Percentiles rank a stretch among this genome's conserved stretches.
These are phyloP conservation scores for Psilocybe mexicana DNA, from an alignment of 1,284 basidiomycete genomes.

Conservation along the genomic window DNA sequence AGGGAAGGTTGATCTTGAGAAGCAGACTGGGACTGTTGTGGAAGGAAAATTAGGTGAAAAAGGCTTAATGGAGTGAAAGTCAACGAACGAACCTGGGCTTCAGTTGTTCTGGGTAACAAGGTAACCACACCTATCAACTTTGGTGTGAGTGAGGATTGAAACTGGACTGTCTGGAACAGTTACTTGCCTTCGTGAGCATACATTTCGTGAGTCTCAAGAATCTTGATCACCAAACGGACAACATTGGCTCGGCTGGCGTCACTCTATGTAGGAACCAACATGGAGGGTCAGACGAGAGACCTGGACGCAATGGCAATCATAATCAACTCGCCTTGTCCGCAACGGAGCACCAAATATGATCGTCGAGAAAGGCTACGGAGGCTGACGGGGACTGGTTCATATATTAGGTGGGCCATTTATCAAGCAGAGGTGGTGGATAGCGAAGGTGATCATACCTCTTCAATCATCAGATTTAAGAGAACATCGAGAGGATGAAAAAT, in stretches of 20 bases:
- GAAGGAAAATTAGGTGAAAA: too few species aligned
- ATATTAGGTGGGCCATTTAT: too few species aligned
- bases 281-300: too few species aligned
- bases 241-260: not conserved
- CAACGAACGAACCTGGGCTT: too few species aligned
- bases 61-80: too few species aligned
- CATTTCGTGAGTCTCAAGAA: not conserved
- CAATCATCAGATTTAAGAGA: not conserved
- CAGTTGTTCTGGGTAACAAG: not conserved
- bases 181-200: not conserved
- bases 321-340: not conserved
- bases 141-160: not conserved
- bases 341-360: conserved; percentile 1
- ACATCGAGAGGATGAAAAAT: conserved; percentile 6
- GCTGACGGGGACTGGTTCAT: not conserved
- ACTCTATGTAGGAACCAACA: too few species aligned
- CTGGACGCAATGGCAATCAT: too few species aligned
- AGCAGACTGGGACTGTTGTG: too few species aligned
- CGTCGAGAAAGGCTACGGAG: conserved; percentile 3
- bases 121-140: not conserved
- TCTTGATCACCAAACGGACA: not conserved
- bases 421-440: too few species aligned
- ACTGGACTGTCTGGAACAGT: too few species aligned
- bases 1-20: too few species aligned
- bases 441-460: not conserved